These are phyloP conservation scores for Xylariaceae sp. DNA, from an alignment of 2,329 filamentous ascomycete genomes.

Conservation along the genomic window DNA sequence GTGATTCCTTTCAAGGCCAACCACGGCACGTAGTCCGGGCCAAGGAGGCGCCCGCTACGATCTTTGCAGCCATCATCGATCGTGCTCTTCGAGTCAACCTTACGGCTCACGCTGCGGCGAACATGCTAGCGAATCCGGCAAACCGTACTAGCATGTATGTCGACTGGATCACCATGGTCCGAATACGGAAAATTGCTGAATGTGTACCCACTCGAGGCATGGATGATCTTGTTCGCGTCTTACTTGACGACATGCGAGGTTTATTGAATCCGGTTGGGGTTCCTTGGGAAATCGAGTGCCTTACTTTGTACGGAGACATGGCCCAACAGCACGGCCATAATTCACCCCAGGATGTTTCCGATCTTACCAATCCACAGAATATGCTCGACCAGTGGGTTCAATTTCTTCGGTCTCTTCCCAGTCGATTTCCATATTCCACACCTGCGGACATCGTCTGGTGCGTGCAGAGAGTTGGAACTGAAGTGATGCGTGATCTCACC, in stretches of 20 bases:
- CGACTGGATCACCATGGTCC: constrained; percentile 73
- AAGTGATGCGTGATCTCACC: constrained; percentile 76
- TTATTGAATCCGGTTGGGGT: constrained; percentile 66
- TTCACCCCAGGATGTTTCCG: constrained; percentile 36
- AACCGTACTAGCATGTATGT: constrained; percentile 94
- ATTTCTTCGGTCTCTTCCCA: constrained; percentile 65
- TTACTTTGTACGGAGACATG: constrained; percentile 58
- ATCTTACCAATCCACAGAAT: constrained; percentile 50
- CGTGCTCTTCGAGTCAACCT: constrained; percentile 88
- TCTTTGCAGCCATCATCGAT: constrained; percentile 82
- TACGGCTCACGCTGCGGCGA: constrained; percentile 88
- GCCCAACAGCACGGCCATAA: constrained; percentile 45
- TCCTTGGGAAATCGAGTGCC: constrained; percentile 59
- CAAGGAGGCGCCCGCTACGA: constrained; percentile 80
- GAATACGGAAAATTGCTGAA: constrained; percentile 59
- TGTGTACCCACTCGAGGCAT: constrained; percentile 59
- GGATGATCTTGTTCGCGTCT: constrained; percentile 61
- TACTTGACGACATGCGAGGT: constrained; percentile 64
- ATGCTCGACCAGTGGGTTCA: constrained; percentile 74
- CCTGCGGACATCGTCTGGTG: constrained; percentile 71
- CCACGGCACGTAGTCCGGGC: constrained; percentile 81
- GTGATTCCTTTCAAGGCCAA: constrained; percentile 78
- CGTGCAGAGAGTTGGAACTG: constrained; percentile 69
- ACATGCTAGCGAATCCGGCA: constrained; percentile 82
- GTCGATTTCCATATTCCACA: constrained; percentile 68